Base-by-base conservation (phyloP, 2,329 filamentous ascomycete species). In the Fusarium setosum region DNA sequence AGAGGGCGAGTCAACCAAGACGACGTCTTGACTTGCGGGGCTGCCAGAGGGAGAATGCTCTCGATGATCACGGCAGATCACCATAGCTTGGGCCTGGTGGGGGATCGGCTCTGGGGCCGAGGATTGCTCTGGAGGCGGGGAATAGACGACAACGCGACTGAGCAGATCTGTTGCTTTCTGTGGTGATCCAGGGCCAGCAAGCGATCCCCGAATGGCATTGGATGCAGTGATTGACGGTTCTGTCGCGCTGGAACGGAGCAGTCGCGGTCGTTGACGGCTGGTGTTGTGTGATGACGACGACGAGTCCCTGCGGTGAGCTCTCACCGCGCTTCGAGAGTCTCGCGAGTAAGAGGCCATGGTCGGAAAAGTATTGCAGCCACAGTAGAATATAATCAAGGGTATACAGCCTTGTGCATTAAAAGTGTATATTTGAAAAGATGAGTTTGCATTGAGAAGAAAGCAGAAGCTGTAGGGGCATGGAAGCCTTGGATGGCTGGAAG, bases 211-310 rank as follows among this genome's bases (percentile, higher is more conserved):
- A 61, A 82, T 84, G 31, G 82, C 82, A 65, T 83, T 86, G 29
- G 84, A 85, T 5, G 83, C 81, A 12, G 84, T 88, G 65, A 88
- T 83, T 24, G 85, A 86, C 5, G 86, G 86, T 61, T 86, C 86
- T 11, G 86, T 88, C 29, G 83, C 84, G 53, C 80, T 81, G 24
- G 86, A 83, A 59, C 86, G 80, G 40, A 88, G 77, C 38, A 88
- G 79, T 49, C 82, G 81, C 32, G 86, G 86, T 59, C 86, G 80
- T 65, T 83, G 79, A 57, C 79, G 75, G 56, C 57, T 70, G 29
- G 66, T 56, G 48, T 62, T 61, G 41, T 73, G 65, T 47, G 65
- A 68, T 18, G 61, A 68, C 38, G 64, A 68, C 29, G 68, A 67
- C 4, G 73, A 74, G 59, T 73, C 72, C 55, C 72, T 64, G 31